Base-by-base conservation (phyloP, 2,329 filamentous ascomycete species). In the Diaporthe sp. region DNA sequence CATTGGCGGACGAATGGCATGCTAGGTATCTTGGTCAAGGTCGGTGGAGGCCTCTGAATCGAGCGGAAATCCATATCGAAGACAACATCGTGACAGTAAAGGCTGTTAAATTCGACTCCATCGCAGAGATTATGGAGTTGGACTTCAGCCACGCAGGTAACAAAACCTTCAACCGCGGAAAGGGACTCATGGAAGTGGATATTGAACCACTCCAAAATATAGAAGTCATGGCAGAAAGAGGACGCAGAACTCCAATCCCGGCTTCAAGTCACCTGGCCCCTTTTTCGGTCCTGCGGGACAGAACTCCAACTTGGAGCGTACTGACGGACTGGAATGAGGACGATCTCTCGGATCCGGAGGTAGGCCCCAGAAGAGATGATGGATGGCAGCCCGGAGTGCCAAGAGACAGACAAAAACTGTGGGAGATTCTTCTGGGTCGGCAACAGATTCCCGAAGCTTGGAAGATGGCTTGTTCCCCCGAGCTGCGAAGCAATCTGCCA, bases 391-490 rank as follows among this genome's bases (percentile, higher is more conserved):
- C 34, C 6, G 37, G 58, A 6, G n/a, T 28, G 6, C 37, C 12
- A 42, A 25, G n/a, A 61, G 39, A 44, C 3, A 61, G 8, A 17
- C 3, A 34, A 10, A 65, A 15, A 15, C 19, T 65, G 28, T 65
- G 61, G 61, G 61, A 49, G 28, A 65, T 65, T 31, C 61, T 65
- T 34, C 25, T 65, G 25, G 61, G 42, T 15, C 61, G 61, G 10
- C 42, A 65, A 34, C 4, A 34, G 17, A 65, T 65, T 13, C 61
- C 61, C 4, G 25, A 49, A 15, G 42, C 8, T 22, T 65, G 61
- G 61, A 65, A 65, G 61, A n/a, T 7, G 25, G 42, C 42, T 49
- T 65, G 61, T 15, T 34, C 61, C 7, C 39, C 61, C 17, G 42
- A 65, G 61, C 39, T 49, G 17, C 42, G 12, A 34, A 49, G n/a